phyloP scores from a whole-genome alignment of 2,329 filamentous ascomycete species.

The Aureobasidium sp. region DNA sequence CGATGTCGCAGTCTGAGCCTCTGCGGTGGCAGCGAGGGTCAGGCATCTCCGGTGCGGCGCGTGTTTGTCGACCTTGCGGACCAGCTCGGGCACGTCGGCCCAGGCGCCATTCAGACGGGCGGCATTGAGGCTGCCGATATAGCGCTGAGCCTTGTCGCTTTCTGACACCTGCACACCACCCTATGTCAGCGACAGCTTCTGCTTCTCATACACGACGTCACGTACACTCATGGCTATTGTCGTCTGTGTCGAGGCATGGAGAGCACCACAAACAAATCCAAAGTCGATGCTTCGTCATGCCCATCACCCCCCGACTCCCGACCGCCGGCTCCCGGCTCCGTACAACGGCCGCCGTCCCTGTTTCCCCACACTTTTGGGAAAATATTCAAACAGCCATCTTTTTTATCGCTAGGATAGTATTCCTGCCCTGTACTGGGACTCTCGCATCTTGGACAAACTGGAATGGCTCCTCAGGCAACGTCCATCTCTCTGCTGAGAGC shows the following conservation, averaged over 20 bases:
- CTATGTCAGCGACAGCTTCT: background rate
- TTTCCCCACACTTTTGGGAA: conserved; percentile 5
- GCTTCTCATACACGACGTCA: background rate
- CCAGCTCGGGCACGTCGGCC: conserved; percentile 77
- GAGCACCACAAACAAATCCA: background rate
- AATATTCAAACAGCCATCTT: background rate
- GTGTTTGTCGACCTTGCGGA: conserved; percentile 92
- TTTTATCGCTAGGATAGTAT: background rate
- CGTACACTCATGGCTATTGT: background rate
- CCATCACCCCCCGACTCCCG: background rate
- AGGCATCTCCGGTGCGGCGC: conserved; percentile 71
- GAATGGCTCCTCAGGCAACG: conserved; percentile 14
- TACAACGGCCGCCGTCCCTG: background rate
- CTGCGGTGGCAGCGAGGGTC: conserved; percentile 40
- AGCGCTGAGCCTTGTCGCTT: conserved; percentile 71
- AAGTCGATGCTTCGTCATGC: conserved; percentile 2
- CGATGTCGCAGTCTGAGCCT: conserved; percentile 40
- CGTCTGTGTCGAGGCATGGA: background rate
- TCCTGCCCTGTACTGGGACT: background rate
- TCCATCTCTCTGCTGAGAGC: conserved; percentile 48
- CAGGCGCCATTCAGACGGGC: conserved; percentile 85
- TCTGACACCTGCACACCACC: conserved; percentile 38
- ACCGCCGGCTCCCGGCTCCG: background rate
- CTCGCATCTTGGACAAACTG: background rate
- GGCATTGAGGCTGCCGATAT: conserved; percentile 74